Percentiles rank a stretch among this genome's conserved stretches.
Evolutionary conservation across 2,329 filamentous ascomycete species (phyloP).

Genomic region (Celoporthe dispersa): DNA sequence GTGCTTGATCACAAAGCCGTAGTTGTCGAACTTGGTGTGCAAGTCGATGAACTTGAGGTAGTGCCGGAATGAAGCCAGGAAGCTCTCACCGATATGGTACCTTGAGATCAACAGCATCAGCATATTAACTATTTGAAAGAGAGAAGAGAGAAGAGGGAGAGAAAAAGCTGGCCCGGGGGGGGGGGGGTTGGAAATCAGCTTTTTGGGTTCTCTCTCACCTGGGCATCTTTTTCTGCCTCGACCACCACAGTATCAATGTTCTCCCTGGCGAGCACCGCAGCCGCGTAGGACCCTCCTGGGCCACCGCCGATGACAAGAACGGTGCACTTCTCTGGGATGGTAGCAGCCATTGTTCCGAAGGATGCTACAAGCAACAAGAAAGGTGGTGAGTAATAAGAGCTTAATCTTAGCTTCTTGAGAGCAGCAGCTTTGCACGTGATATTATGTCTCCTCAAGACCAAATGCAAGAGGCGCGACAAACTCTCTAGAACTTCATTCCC

Average conservation of each 20-base stretch:
- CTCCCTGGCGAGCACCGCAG: slow-evolving; percentile 48
- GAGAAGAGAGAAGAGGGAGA: no score
- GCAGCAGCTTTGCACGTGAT: neutral
- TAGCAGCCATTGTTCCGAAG: neutral
- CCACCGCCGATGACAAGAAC: slow-evolving; percentile 51
- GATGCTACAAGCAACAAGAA: neutral
- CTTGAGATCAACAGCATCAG: neutral
- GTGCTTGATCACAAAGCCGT: slow-evolving; percentile 49
- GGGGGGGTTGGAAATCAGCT: no score
- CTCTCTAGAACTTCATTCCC: neutral
- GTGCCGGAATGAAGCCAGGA: slow-evolving; percentile 45
- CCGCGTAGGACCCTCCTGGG: slow-evolving; percentile 50
- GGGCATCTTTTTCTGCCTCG: slow-evolving; percentile 45
- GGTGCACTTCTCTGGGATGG: slow-evolving; percentile 31
- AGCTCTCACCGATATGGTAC: slow-evolving; percentile 44
- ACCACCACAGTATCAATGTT: slow-evolving; percentile 48
- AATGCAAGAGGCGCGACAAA: neutral
- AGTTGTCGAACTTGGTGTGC: slow-evolving; percentile 42
- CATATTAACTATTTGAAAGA: no score
- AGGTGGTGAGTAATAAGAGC: no score
- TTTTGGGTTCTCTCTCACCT: slow-evolving; percentile 24
- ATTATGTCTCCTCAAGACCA: neutral
- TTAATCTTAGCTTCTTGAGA: neutral
- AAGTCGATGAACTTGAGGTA: slow-evolving; percentile 51
- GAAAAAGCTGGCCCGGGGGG: no score